phyloP scores from a whole-genome alignment of 192 early-diverging fungal genomes.

The Rhizoclosmatium globosum region DNA sequence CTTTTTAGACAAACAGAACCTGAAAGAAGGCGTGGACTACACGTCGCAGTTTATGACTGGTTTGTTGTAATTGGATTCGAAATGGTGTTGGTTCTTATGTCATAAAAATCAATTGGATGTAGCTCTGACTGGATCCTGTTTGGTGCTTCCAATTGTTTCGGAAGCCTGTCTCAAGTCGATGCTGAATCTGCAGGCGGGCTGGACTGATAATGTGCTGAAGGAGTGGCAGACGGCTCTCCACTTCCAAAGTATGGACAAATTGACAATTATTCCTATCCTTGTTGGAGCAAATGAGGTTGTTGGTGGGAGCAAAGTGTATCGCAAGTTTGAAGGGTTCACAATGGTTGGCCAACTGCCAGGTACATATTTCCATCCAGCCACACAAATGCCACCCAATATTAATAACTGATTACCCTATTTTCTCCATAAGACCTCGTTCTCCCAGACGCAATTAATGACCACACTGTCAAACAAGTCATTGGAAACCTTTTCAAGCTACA shows the following conservation, averaged over 20 bases:
- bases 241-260: background rate
- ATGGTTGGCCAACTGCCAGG: conserved; percentile 13
- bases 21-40: conserved; percentile 25
- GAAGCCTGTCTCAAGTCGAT: conserved; percentile 9
- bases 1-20: conserved; percentile 37
- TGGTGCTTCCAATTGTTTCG: conserved; percentile 31
- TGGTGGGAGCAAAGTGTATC: conserved; percentile 4
- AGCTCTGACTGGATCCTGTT: conserved; percentile 24
- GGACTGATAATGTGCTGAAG: conserved; percentile 14
- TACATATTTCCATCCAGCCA: background rate
- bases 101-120: background rate
- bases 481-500: conserved; percentile 26
- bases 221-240: conserved; percentile 32
- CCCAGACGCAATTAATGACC: background rate
- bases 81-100: too few species aligned
- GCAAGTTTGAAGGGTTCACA: conserved; percentile 24
- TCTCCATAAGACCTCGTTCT: background rate
- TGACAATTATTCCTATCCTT: conserved; percentile 21
- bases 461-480: conserved; percentile 1
- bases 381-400: too few species aligned
- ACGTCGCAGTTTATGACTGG: conserved; percentile 27
- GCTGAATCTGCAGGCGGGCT: background rate
- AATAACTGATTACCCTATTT: too few species aligned
- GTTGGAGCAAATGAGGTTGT: background rate
- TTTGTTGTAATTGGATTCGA: background rate